Evolutionary conservation across 179 eudicot genomes (phyloP).

Genomic region (Carnegiea gigantea): DNA sequence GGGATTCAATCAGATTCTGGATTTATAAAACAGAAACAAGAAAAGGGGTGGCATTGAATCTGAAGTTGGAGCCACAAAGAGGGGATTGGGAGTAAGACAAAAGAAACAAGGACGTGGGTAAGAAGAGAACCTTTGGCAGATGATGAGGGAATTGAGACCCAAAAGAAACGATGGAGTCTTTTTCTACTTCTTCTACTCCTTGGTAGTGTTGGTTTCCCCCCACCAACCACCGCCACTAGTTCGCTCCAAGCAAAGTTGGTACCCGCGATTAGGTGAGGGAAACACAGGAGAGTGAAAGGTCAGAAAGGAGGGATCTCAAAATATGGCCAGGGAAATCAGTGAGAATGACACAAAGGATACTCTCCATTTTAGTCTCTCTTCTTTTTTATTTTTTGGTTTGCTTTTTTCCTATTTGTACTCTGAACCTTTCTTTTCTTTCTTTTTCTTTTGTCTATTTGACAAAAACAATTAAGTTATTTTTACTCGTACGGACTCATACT

Average conservation of each 20-base stretch:
- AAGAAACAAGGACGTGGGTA: constrained; percentile 24
- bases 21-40: background rate
- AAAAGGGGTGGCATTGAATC: background rate
- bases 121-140: constrained; percentile 22
- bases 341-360: constrained; percentile 21
- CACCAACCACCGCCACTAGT: constrained; percentile 13
- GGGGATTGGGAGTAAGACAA: background rate
- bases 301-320: background rate
- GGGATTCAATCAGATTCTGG: background rate
- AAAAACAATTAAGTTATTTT: too few relatives aligned
- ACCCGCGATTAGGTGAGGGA: background rate
- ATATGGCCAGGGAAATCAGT: background rate
- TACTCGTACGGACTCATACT: too few relatives aligned
- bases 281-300: background rate
- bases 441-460: too few relatives aligned
- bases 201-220: background rate
- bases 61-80: constrained; percentile 26
- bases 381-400: too few relatives aligned
- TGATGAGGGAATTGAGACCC: constrained; percentile 26
- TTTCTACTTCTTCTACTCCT: background rate
- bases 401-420: background rate
- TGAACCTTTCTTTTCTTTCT: background rate
- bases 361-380: background rate
- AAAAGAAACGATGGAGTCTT: background rate
- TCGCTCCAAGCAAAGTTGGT: constrained; percentile 16